Evolutionary conservation across 148 eudicot species (phyloP).

Genomic region (Drosera capensis): DNA sequence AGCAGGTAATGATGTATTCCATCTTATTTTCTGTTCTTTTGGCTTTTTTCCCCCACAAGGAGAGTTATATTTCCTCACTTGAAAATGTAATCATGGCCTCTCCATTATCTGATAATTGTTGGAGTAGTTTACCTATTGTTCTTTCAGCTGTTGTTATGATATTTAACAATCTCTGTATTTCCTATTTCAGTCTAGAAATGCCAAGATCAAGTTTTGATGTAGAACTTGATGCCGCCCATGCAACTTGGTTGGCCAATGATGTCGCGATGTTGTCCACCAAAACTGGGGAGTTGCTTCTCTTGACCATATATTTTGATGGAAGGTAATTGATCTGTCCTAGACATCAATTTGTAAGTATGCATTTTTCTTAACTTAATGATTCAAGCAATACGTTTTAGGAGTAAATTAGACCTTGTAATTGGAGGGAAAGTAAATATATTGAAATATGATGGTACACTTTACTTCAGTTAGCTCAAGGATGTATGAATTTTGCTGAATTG

Average conservation of each 20-base stretch:
- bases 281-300: slow-evolving; percentile 77
- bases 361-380: no score
- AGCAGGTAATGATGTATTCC: slow-evolving; percentile 42
- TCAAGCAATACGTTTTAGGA: no score
- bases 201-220: slow-evolving; percentile 60
- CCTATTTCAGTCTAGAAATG: slow-evolving; percentile 62
- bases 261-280: slow-evolving; percentile 87
- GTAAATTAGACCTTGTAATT: no score
- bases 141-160: background rate
- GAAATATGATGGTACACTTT: no score
- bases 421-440: no score
- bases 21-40: no score
- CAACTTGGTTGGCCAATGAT: slow-evolving; percentile 89
- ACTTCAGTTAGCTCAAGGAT: no score
- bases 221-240: slow-evolving; percentile 96
- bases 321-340: slow-evolving; percentile 32
- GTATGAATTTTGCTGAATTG: no score
- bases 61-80: background rate
- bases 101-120: no score
- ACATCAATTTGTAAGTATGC: no score
- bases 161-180: background rate
- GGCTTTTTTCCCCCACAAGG: background rate
- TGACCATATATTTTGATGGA: slow-evolving; percentile 93
- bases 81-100: no score
- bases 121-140: background rate